These are phyloP conservation scores for Diaporthe ampelina DNA, from an alignment of 2,329 filamentous ascomycete genomes.

Conservation along the genomic window DNA sequence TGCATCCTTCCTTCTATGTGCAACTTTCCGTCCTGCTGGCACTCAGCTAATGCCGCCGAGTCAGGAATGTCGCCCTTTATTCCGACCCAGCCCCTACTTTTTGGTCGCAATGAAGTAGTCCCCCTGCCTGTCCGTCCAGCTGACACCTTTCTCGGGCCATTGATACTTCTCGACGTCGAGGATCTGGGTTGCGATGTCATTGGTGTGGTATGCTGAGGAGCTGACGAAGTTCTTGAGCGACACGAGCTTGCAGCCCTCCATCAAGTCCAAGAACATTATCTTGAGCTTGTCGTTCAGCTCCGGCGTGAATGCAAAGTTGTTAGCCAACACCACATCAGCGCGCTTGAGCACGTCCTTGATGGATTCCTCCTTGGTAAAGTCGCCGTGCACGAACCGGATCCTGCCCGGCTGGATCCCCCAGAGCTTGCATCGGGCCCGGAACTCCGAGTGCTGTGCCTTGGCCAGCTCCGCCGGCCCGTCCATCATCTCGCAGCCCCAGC, in stretches of 20 bases:
- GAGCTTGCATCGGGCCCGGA: constrained; percentile 84
- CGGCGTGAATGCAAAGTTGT: constrained; percentile 96
- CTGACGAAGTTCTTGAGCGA: constrained; percentile 94
- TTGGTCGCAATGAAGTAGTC: constrained; percentile 91
- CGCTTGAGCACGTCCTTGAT: constrained; percentile 82
- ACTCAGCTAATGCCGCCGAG: constrained; percentile 5
- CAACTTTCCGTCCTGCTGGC: not conserved
- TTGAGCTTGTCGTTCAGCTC: constrained; percentile 87
- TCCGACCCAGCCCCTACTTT: constrained; percentile 59
- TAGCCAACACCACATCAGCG: constrained; percentile 96
- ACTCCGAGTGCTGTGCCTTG: constrained; percentile 84
- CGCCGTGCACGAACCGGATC: constrained; percentile 84
- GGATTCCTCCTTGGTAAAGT: constrained; percentile 81
- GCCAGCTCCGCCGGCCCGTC: constrained; percentile 88
- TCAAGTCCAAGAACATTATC: constrained; percentile 93
- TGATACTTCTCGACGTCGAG: constrained; percentile 75
- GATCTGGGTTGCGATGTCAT: constrained; percentile 85
- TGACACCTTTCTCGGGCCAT: constrained; percentile 81
- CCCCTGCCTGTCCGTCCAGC: constrained; percentile 89
- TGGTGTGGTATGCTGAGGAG: constrained; percentile 77
- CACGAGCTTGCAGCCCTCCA: constrained; percentile 89
- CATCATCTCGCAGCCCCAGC: constrained; percentile 98
- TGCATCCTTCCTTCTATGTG: constrained; percentile 5
- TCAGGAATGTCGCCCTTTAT: not conserved
- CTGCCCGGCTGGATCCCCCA: constrained; percentile 89